Evolutionary conservation across 345 rosid species (phyloP), one percentile per base, ranked within the genome.

Genomic region (Brassica rapa): DNA sequence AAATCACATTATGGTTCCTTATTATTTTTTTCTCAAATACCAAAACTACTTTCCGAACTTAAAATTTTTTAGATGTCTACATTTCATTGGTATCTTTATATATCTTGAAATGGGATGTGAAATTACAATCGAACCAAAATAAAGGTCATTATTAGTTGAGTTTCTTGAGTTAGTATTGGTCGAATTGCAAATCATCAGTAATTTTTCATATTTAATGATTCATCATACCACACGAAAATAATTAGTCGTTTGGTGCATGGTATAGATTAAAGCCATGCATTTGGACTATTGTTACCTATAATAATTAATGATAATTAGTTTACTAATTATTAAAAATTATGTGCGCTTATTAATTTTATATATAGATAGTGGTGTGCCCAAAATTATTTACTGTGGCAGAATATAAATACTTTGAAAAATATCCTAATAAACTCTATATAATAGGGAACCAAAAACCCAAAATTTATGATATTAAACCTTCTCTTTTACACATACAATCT

Each of bases 251-350:
- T 78, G 83, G 77, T 81, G 78, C 71, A 77, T 74, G 55, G 64
- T 68, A 75, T 77, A 70, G 59, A 76, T 76, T 76, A 79, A 79
- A 59, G 62, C 76, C 81, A 81, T 81, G 85, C 85, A 84, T n/a
- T 80, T 46, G 33, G 30, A 70, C 24, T 70, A 2, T 80, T 75
- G 69, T 75, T 75, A 70, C 68, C 63, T 75, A 57, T 80, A 70
- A 70, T 75, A 30, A 80, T 64, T 75, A 62, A 74, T 65, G 71
- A 80, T 70, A 69, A 74, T 80, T 69, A 80, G 69, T 51, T 72
- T 71, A 75, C 57, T 16, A 65, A 70, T 66, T 70, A 51, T 72
- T 74, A 62, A 0, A 46, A 27, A 4, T 74, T 53, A 2, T 74
- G 11, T 80, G 71, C 15, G 15, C 53, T 55, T 62, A 15, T 9